These are phyloP conservation scores for Trichopus zeylanicus DNA, from an alignment of 116 monocot genomes.

Conservation along the genomic window DNA sequence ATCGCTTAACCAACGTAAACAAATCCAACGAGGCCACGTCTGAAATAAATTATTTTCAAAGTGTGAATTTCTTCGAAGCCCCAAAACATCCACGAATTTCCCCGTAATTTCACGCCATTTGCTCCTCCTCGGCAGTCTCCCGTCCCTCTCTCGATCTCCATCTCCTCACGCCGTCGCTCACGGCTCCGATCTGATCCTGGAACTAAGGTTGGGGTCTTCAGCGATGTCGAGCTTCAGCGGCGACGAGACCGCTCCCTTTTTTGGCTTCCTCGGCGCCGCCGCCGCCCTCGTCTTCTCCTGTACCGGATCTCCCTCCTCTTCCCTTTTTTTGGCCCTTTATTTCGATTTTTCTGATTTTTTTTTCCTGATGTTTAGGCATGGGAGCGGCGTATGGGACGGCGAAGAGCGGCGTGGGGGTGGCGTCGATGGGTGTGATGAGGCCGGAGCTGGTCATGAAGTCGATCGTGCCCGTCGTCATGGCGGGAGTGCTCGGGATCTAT, in stretches of 20 bases:
- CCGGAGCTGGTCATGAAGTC: conserved; percentile 90
- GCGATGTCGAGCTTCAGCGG: conserved; percentile 68
- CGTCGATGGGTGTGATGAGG: conserved; percentile 85
- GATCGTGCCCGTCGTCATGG: conserved; percentile 86
- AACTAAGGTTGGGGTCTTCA: neutral
- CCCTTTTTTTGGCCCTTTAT: neutral
- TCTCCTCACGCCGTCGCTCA: neutral
- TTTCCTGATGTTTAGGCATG: conserved; percentile 28
- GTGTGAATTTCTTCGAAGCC: too few species aligned
- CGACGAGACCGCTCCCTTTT: conserved; percentile 95
- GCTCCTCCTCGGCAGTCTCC: neutral
- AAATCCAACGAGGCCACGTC: too few species aligned
- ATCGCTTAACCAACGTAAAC: too few species aligned
- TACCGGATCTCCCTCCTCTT: neutral
- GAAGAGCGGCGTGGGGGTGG: conserved; percentile 69
- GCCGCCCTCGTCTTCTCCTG: conserved; percentile 97
- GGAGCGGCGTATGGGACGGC: conserved; percentile 46
- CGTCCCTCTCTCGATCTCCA: neutral
- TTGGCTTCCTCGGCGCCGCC: conserved; percentile 96
- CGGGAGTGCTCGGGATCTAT: conserved; percentile 69
- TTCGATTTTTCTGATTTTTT: neutral
- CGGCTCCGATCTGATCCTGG: neutral
- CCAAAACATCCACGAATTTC: too few species aligned
- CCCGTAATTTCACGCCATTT: neutral
- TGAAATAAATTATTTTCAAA: too few species aligned